Evolutionary conservation across 2,329 filamentous ascomycete genomes (phyloP), one percentile per base, ranked within the genome.

Genomic region (Penicillium sp.): DNA sequence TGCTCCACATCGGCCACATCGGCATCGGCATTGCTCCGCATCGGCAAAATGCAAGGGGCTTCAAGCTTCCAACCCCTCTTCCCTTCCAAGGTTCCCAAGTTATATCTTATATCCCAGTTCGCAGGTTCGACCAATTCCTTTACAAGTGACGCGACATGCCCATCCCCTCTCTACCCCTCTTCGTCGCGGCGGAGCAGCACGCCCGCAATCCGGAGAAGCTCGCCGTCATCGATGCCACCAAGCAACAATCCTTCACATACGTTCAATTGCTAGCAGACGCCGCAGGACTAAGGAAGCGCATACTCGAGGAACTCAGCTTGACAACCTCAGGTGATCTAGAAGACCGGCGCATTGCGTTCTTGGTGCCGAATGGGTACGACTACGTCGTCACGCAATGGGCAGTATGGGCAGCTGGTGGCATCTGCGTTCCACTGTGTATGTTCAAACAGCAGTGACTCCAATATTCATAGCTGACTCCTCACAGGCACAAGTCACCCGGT

Each of bases 361-460:
- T 76, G 13, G 63, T 67, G 9, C 73, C 73, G 1, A 72, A 73
- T 56, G 73, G 74, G 39, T 76, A 76, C 52, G 74, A 76, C 49
- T 75, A 76, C 59, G 72, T 74, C 7, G 72, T 69, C 9, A 72
- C 67, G 24, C 73, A 75, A 62, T 77, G 74, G 74, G 75, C 75
- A 7, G 59, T 75, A 48, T 77, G 75, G 75, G 74, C 74, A 10
- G 71, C 73, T 4, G 75, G 75, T 14, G 75, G 73, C n/a, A 68
- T 77, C 16, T 71, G 68, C 31, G 75, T 77, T 18, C 75, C 75
- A 18, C 64, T 77, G 11, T 77, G 75, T 77, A 72, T 48, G 70
- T 59, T 13, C n/a, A 40, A 34, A 5, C 3, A 21, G 18, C 36
- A 38, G 22, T 18, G 8, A 8, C 11, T 1, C 21, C n/a, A n/a